Base-by-base conservation (phyloP, 164 flowering plant genomes). In the Stephania cephalantha region DNA sequence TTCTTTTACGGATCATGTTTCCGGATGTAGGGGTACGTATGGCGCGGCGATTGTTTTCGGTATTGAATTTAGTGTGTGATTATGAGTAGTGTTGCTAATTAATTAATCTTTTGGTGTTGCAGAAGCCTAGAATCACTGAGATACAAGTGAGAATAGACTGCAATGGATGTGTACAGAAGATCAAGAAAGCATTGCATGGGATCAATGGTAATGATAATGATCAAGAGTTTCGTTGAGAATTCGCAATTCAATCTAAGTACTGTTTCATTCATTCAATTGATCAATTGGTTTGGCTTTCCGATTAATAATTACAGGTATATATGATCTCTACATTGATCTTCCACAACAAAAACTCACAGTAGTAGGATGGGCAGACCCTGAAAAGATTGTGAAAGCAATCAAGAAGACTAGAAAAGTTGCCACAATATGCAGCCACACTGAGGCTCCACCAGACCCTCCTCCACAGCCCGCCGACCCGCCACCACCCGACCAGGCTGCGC, bases 111-210 rank as follows among this genome's bases (percentile, higher is more conserved):
- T 58, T 22, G 29, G 31, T 44, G 20, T 25, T 31, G 84, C 93
- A 95, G 97, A 95, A 83, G 80, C 89, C 95, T 73, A 81, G 87
- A 72, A 80, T 93, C 69, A 93, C 90, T 0, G 97, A 95, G 85
- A 87, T 95, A 77, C 83, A 86, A 12, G 93, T 91, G 80, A 86
- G 99, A 53, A 90, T 95, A 90, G 99, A 95, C 87, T 95, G 99
- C 55, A 89, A 93, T 75, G 99, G 99, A 31, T 95, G 99, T 66
- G 92, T 93, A 12, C 97, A 95, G 79, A 95, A 95, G 90, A 90
- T 95, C 82, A 95, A 91, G 87, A 95, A 88, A 80, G 97, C 97
- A 1, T 77, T 95, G 31, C 80, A 86, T 73, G 91, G 95, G 74
- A 83, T 94, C 63, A 81, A 82, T 64, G 97, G 98, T 90, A 75